Evolutionary conservation across 352 stramenopile genomes (phyloP).

Genomic region (Globisporangium carolinianum): DNA sequence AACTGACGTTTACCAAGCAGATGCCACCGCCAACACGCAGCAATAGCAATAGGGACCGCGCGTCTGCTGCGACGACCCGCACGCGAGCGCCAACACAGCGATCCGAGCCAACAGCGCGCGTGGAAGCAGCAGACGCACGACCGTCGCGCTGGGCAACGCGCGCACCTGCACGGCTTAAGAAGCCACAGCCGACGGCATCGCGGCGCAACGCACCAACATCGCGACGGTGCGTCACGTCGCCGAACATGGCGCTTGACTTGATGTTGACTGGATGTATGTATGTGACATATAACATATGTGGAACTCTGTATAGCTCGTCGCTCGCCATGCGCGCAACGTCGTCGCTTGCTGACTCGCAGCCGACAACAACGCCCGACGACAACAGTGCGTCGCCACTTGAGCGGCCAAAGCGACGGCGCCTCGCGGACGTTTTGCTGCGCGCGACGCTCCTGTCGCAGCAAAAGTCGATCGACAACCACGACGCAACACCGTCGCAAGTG

Average conservation of each 20-base stretch:
- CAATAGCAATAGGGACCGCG: background rate
- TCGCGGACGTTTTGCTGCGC: constrained; percentile 53
- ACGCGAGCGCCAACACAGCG: background rate
- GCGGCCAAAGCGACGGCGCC: constrained; percentile 18
- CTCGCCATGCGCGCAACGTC: background rate
- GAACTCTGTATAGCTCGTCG: constrained; percentile 1
- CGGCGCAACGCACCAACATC: constrained; percentile 21
- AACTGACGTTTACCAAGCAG: background rate
- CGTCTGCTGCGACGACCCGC: background rate
- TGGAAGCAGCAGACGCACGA: constrained; percentile 42
- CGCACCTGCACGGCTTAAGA: background rate
- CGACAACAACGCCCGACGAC: constrained; percentile 2
- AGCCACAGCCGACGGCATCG: background rate
- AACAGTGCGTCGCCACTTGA: background rate
- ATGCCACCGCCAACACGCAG: background rate
- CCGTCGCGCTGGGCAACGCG: constrained; percentile 35
- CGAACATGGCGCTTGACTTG: background rate
- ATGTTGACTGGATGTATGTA: too few relatives aligned
- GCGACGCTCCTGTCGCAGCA: constrained; percentile 59
- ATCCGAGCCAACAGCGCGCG: constrained; percentile 12
- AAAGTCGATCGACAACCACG: constrained; percentile 6
- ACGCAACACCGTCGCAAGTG: background rate
- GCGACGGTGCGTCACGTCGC: constrained; percentile 19
- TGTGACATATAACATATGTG: too few relatives aligned
- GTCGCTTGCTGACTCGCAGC: constrained; percentile 10